Evolutionary conservation across 345 rosid genomes (phyloP).

Genomic region (Gossypium sturtianum): DNA sequence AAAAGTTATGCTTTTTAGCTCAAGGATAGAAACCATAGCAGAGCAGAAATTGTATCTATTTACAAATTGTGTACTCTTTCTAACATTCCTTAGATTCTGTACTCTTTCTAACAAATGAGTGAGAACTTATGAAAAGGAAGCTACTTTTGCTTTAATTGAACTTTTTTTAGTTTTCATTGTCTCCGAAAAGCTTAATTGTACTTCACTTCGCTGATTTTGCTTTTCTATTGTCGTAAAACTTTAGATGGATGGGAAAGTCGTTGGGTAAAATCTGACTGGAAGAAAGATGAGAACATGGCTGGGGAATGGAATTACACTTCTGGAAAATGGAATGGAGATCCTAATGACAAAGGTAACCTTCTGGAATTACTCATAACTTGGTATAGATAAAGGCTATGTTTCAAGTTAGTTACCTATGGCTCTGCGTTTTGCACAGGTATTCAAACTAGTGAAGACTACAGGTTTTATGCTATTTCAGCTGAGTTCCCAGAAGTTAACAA

Average conservation of each 20-base stretch:
- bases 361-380: conserved; percentile 5
- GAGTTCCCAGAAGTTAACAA: conserved; percentile 89
- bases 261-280: conserved; percentile 95
- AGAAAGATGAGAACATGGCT: conserved; percentile 75
- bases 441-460: conserved; percentile 95
- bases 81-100: not conserved
- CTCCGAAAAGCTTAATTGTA: not conserved
- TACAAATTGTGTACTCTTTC: not conserved
- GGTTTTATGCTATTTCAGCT: conserved; percentile 96
- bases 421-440: conserved; percentile 47
- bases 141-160: not conserved
- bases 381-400: not conserved
- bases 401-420: not conserved
- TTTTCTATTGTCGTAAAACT: not conserved
- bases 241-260: conserved; percentile 94
- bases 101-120: not conserved
- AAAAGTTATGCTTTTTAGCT: not conserved
- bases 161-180: not conserved
- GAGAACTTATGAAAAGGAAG: not conserved
- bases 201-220: not conserved
- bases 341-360: conserved; percentile 73
- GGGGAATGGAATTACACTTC: conserved; percentile 93
- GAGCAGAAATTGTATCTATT: not conserved
- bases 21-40: not conserved
- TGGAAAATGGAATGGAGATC: conserved; percentile 89